Base-by-base conservation (phyloP, 1,284 basidiomycete species). In the Microbotryum intermedium region DNA sequence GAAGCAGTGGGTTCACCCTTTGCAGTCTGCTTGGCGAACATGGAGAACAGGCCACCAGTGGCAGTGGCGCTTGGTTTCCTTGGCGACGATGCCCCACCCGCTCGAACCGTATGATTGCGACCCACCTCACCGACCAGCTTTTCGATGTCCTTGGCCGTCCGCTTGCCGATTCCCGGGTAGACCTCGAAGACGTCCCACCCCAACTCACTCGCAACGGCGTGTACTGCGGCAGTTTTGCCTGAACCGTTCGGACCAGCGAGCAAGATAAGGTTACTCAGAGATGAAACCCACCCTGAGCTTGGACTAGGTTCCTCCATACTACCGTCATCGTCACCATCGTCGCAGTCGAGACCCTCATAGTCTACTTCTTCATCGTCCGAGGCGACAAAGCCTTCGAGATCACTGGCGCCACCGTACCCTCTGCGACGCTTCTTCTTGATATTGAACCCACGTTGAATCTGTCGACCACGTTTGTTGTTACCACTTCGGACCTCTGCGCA, bases 111-210 rank as follows among this genome's bases (percentile, higher is more conserved):
- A 73, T 97, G 93, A 73, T 97, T 98, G 75, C 83, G 88, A 11
- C 89, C 89, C 1, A 97, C 88, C 67, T 95, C 90, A 11, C 95
- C 95, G 25, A 98, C 84, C 60, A 94, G 81, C 56, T 81, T 79
- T 57, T 87, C 83, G 59, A 99, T 76, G 64, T 84, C 88, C 42
- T 84, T 79, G 3, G 87, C 89, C 49, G 83, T 88, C 25, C 95
- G 82, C 71, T 83, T 87, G 26, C 90, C 90, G 60, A 93, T 85
- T 5, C 95, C 95, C n/a, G 95, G 88, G 75, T 92, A 90, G 10
- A 98, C 89, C 74, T 99, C 95, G 71, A 98, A 97, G 13, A 98
- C 84, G 55, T 95, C 89, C 86, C 88, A 98, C 6, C 87, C 90
- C 23, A 98, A 80, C 74, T 97, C 90, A 48, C 86, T 82, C 4